A percentile compares a stretch with the other conserved stretches of the same genome.
These are phyloP conservation scores for Kipferlia bialata DNA, from an alignment of 78 protist species.

Conservation along the genomic window DNA sequence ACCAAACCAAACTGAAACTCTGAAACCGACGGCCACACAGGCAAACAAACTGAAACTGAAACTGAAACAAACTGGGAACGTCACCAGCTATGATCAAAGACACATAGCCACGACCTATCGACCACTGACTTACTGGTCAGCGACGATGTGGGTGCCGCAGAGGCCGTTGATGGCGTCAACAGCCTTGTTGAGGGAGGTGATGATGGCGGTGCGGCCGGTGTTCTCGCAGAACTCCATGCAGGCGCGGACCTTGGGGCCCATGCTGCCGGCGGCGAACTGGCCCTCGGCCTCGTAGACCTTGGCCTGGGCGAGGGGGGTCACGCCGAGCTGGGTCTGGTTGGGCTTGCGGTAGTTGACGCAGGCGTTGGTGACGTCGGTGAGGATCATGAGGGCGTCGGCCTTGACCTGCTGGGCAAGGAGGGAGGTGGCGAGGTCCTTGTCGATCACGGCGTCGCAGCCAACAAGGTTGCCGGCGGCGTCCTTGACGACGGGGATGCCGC, in stretches of 20 bases:
- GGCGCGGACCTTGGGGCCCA: constrained; percentile 22
- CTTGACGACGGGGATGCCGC: constrained; percentile 37
- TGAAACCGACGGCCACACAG: no score
- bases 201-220: constrained; percentile 20
- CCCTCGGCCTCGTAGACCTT: background rate
- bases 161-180: constrained; percentile 15
- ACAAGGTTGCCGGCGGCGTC: constrained; percentile 12
- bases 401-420: constrained; percentile 18
- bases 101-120: no score
- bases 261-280: constrained; percentile 18
- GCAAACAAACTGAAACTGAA: no score
- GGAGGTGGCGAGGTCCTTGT: constrained; percentile 21
- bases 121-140: no score
- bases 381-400: constrained; percentile 15
- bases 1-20: no score
- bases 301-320: constrained; percentile 16
- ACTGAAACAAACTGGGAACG: no score
- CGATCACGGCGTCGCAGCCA: constrained; percentile 31
- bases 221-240: constrained; percentile 3
- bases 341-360: background rate
- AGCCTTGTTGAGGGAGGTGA: constrained; percentile 23
- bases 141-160: constrained; percentile 21
- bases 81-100: no score
- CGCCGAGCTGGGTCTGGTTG: background rate
- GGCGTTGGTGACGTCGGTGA: constrained; percentile 16